A percentile compares a stretch with the other conserved stretches of the same genome.
Conservation (phyloP, 169 alveolate species). For the Eimeria brunetti region DNA sequence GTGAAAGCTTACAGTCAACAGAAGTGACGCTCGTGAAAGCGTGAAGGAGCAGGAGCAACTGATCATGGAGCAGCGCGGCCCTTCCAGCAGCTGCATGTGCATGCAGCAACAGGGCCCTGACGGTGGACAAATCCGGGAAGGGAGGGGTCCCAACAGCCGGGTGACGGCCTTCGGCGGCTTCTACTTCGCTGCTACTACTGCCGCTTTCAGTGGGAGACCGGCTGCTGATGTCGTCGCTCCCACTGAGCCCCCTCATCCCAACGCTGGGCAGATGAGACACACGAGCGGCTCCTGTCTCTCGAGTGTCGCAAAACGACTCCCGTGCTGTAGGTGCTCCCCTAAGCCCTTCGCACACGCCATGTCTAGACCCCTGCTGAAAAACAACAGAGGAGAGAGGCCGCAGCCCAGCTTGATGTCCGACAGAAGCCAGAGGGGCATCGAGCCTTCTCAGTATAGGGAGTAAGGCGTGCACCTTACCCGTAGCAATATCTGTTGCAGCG, state of each 20-base stretch:
- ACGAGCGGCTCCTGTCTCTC: not conserved
- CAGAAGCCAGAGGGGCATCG: not conserved
- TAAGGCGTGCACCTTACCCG: conserved; percentile 20
- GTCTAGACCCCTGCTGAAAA: conserved; percentile 2
- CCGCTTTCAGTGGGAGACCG: conserved; percentile 26
- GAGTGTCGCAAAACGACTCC: not conserved
- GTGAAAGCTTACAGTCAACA: conserved; percentile 19
- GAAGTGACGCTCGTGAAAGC: conserved; percentile 65
- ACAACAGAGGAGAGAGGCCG: not conserved
- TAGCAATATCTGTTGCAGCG: conserved; percentile 46
- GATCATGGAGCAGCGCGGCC: conserved; percentile 77
- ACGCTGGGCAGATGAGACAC: not conserved
- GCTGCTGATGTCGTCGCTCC: conserved; percentile 36
- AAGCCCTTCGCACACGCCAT: not conserved
- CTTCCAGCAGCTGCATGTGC: conserved; percentile 78
- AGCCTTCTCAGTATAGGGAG: not conserved
- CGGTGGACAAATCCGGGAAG: conserved; percentile 77
- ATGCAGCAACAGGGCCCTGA: conserved; percentile 73
- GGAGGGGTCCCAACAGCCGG: not conserved
- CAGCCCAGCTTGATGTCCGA: not conserved
- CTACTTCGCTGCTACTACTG: conserved; percentile 47
- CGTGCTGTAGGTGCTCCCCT: not conserved
- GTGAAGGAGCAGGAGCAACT: conserved; percentile 64
- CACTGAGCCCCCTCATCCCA: conserved; percentile 35
- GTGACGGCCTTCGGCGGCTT: not conserved